phyloP scores from a whole-genome alignment of 2,329 filamentous ascomycete species.

The Ophiostoma tasmaniense region DNA sequence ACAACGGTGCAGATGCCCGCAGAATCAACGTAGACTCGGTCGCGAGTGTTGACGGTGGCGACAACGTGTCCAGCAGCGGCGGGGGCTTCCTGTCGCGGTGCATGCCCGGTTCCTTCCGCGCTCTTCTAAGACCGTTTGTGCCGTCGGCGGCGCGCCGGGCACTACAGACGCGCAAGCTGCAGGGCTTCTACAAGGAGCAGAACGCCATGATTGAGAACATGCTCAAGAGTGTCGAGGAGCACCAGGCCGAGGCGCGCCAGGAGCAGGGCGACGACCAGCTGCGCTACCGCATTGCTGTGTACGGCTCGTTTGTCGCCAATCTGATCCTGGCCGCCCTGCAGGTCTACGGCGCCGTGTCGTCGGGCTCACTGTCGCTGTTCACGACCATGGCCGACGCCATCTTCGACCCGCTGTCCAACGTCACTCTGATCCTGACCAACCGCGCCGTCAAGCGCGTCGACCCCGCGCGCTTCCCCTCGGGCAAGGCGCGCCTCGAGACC shows the following conservation, averaged over 20 bases:
- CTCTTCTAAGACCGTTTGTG: slow-evolving; percentile 23
- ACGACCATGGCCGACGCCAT: slow-evolving; percentile 95
- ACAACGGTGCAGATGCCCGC: neutral
- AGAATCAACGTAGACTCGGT: neutral
- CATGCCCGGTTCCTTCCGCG: slow-evolving; percentile 20
- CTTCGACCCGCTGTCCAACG: slow-evolving; percentile 84
- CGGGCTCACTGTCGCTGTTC: slow-evolving; percentile 87
- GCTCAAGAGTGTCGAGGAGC: slow-evolving; percentile 87
- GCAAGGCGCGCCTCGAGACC: slow-evolving; percentile 89
- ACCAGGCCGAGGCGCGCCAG: slow-evolving; percentile 71
- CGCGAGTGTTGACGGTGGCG: neutral
- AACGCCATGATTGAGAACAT: slow-evolving; percentile 90
- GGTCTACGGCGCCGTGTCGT: slow-evolving; percentile 78
- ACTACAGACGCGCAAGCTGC: slow-evolving; percentile 38
- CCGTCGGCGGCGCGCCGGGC: slow-evolving; percentile 29
- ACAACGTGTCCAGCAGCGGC: neutral
- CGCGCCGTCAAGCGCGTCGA: slow-evolving; percentile 85
- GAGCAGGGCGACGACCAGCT: slow-evolving; percentile 74
- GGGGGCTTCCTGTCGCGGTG: neutral
- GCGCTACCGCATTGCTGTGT: slow-evolving; percentile 59
- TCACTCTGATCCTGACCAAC: slow-evolving; percentile 78
- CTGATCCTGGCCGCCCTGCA: slow-evolving; percentile 70
- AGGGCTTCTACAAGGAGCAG: slow-evolving; percentile 79
- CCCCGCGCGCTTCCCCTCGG: slow-evolving; percentile 75
- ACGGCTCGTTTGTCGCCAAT: slow-evolving; percentile 69